Conservation (phyloP, 805 yeast species). For the Jamesozyma rosinii region DNA sequence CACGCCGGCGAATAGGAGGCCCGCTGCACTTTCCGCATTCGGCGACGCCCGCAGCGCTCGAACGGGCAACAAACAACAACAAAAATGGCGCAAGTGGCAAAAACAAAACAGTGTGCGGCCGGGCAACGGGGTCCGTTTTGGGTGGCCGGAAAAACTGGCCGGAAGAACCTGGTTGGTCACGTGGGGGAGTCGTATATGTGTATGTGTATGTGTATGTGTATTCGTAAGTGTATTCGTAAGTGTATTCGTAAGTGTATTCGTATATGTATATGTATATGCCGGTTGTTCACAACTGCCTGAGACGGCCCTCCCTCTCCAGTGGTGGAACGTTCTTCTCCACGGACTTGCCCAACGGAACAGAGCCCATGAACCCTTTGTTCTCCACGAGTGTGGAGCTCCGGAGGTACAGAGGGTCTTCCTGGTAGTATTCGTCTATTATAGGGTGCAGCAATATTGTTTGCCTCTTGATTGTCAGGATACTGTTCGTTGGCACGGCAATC, state of each 20-base stretch:
- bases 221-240: not conserved
- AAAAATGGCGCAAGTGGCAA: not conserved
- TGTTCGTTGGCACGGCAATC: slow-evolving; percentile 93
- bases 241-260: not conserved
- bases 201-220: too few species aligned
- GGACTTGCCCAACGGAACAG: slow-evolving; percentile 61
- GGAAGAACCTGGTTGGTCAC: too few species aligned
- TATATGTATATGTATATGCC: not conserved
- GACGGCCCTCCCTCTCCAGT: slow-evolving; percentile 65
- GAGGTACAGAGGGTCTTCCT: slow-evolving; percentile 52
- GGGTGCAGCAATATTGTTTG: slow-evolving; percentile 90
- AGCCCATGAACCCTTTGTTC: slow-evolving; percentile 86
- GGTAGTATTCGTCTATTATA: slow-evolving; percentile 79
- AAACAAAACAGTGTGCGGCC: not conserved
- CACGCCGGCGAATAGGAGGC: too few species aligned
- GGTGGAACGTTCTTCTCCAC: slow-evolving; percentile 58
- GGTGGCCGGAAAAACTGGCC: too few species aligned
- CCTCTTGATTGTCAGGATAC: slow-evolving; percentile 67
- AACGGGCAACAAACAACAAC: not conserved
- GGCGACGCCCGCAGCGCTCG: too few species aligned
- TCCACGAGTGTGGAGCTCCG: slow-evolving; percentile 80
- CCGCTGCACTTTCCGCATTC: too few species aligned
- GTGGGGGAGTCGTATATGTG: too few species aligned
- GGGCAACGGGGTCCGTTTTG: too few species aligned
- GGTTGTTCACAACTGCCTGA: slow-evolving; percentile 24